Evolutionary conservation across 1,284 basidiomycete genomes (phyloP), one percentile per base, ranked within the genome.

Genomic region (Heterobasidion occidentale): DNA sequence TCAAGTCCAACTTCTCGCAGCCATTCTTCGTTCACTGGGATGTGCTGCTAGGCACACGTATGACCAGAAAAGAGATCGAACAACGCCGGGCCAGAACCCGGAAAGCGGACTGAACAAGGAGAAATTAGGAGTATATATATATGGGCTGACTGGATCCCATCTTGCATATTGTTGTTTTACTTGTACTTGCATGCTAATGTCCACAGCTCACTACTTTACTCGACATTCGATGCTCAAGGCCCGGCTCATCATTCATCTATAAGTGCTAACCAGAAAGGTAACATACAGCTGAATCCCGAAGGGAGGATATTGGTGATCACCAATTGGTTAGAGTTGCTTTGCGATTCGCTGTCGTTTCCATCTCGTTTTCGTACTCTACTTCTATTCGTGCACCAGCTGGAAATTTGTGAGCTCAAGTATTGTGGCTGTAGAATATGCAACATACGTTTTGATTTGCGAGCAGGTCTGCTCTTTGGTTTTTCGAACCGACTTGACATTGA

Each of bases 1-100:
- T 98, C 74, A 97, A 98, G 73, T 90, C 86, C 57, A 99, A 99
- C 70, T 99, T 96, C 69, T 83, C 92, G 17, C 96, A 97, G 70
- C 95, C 94, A 3, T 97, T 94, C 77, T 98, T 92, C 68, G 73
- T 92, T 56, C 90, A 92, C 62, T 94, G 91, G 91, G 91, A 93
- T 69, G 71, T 74, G 6, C 66, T 94, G 33, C 77, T 95, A 49
- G 88, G 89, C 45, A 95, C 92, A 4, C 79, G 89, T 46, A 86
- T 95, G 84, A 90, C 87, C 7, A 77, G 88, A 46, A 67, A 77
- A 59, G 84, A 90, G 50, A 77, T 90, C 54, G 79, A 84, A 57
- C 62, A 64, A 51, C 74, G 77, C 46, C 53, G 57, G n/a, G 17
- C 47, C 6, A 62, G 56, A 42, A 19, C 34, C 14, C 53, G 47